Percentiles rank a stretch among this genome's conserved stretches.
Evolutionary conservation across 2,329 filamentous ascomycete species (phyloP).

Genomic region (Thielaviopsis euricoi): DNA sequence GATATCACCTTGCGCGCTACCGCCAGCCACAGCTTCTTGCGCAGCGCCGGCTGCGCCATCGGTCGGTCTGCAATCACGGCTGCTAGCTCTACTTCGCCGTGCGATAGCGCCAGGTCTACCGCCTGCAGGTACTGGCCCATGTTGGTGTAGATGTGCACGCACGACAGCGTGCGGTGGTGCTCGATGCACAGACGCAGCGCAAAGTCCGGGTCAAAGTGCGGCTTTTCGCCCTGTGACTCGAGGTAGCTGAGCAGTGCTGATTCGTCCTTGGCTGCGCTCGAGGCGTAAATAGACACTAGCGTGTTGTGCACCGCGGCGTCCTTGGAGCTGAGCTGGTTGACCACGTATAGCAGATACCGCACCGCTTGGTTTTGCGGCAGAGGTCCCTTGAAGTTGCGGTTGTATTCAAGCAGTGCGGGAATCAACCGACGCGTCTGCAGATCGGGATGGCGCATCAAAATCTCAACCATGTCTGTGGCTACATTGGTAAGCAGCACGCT

Average conservation of each 20-base stretch:
- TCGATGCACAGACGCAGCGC: slow-evolving; percentile 90
- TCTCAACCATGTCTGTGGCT: slow-evolving; percentile 75
- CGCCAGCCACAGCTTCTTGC: slow-evolving; percentile 90
- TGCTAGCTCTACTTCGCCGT: slow-evolving; percentile 79
- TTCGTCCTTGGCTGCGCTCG: slow-evolving; percentile 69
- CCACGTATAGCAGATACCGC: slow-evolving; percentile 82
- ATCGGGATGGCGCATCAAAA: slow-evolving; percentile 79
- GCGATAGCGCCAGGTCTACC: slow-evolving; percentile 79
- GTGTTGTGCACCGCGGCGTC: slow-evolving; percentile 92
- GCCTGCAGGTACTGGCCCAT: slow-evolving; percentile 93
- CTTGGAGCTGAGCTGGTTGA: slow-evolving; percentile 67
- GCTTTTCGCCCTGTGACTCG: slow-evolving; percentile 74
- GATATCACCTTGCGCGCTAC: slow-evolving; percentile 90
- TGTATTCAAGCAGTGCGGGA: slow-evolving; percentile 86
- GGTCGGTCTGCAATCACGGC: slow-evolving; percentile 77
- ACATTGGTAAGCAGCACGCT: slow-evolving; percentile 90
- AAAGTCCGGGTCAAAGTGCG: slow-evolving; percentile 87
- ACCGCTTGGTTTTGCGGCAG: slow-evolving; percentile 75
- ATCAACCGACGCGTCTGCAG: slow-evolving; percentile 79
- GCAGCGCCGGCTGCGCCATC: slow-evolving; percentile 58
- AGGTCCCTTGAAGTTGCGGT: slow-evolving; percentile 54
- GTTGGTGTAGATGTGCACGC: slow-evolving; percentile 90
- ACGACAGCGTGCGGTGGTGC: slow-evolving; percentile 79
- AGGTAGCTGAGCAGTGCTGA: slow-evolving; percentile 75
- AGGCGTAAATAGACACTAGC: slow-evolving; percentile 87